These are phyloP conservation scores for Wolfiporia cocos DNA, from an alignment of 1,284 basidiomycete genomes.

Conservation along the genomic window DNA sequence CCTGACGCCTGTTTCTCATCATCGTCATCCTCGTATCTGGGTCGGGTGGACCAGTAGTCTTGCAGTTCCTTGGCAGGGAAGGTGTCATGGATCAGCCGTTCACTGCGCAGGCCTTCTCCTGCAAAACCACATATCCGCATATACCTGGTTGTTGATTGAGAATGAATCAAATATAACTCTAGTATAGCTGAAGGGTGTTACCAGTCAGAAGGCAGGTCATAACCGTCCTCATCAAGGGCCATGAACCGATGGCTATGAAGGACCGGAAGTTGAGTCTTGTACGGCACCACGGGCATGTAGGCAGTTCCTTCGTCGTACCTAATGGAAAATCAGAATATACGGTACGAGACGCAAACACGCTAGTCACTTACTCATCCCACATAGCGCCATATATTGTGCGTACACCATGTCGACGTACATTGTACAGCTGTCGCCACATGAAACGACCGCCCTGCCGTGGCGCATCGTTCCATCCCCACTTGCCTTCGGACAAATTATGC, in stretches of 20 bases:
- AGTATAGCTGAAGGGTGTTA: conserved; percentile 22
- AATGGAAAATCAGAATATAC: background rate
- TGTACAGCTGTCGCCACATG: conserved; percentile 69
- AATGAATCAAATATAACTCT: background rate
- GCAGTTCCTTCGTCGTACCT: conserved; percentile 80
- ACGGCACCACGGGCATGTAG: conserved; percentile 60
- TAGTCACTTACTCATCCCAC: conserved; percentile 73
- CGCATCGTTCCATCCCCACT: conserved; percentile 62
- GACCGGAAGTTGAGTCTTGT: conserved; percentile 50
- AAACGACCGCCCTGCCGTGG: conserved; percentile 65
- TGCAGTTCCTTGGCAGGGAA: conserved; percentile 68
- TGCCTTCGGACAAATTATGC: conserved; percentile 58
- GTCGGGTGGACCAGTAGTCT: conserved; percentile 65
- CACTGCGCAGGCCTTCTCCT: conserved; percentile 57
- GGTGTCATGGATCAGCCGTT: conserved; percentile 52
- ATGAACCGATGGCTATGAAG: conserved; percentile 52
- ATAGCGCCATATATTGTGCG: conserved; percentile 72
- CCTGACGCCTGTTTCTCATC: conserved; percentile 25
- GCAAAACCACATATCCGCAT: conserved; percentile 74
- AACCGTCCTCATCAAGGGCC: conserved; percentile 66
- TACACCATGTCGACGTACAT: conserved; percentile 53
- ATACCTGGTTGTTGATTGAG: conserved; percentile 40
- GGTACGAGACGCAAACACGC: background rate
- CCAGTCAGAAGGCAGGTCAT: conserved; percentile 71
- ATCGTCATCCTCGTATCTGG: conserved; percentile 43